These are phyloP conservation scores for Amauroascus verrucosus DNA, from an alignment of 2,329 filamentous ascomycete species.

Conservation along the genomic window DNA sequence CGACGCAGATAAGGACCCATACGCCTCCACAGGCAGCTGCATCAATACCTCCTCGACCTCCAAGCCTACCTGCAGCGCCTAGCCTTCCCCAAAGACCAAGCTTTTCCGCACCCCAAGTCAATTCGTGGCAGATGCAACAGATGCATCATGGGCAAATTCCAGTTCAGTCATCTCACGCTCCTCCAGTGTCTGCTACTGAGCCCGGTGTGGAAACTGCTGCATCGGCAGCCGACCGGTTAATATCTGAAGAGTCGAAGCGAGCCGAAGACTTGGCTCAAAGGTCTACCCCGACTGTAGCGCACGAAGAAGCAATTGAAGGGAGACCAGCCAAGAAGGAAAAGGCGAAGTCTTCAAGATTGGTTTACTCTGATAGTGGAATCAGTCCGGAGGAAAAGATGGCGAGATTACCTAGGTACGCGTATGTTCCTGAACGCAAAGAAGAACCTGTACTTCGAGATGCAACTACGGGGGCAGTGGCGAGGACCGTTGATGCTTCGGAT, in stretches of 20 bases:
- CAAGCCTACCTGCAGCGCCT: constrained; percentile 44
- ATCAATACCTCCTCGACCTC: constrained; percentile 39
- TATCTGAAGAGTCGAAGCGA: constrained; percentile 40
- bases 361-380: constrained; percentile 69
- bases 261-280: constrained; percentile 32
- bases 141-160: constrained; percentile 45
- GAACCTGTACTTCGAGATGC: constrained; percentile 30
- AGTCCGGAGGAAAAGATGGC: constrained; percentile 90
- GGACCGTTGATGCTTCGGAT: constrained; percentile 27
- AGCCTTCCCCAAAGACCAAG: constrained; percentile 52
- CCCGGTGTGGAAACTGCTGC: constrained; percentile 22
- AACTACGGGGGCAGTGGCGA: constrained; percentile 27
- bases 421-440: constrained; percentile 40
- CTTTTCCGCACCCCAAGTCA: constrained; percentile 46
- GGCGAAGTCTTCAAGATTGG: constrained; percentile 56
- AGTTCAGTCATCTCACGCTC: constrained; percentile 22
- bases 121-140: constrained; percentile 46
- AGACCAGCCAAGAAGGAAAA: constrained; percentile 58
- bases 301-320: constrained; percentile 35
- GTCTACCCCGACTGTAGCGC: constrained; percentile 27
- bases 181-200: neutral
- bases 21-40: constrained; percentile 34
- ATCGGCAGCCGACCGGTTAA: constrained; percentile 43
- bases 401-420: constrained; percentile 63
- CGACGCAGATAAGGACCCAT: constrained; percentile 33